Evolutionary conservation across 108 stramenopile genomes (phyloP).

Genomic region (Pseudonitzschia pungens): DNA sequence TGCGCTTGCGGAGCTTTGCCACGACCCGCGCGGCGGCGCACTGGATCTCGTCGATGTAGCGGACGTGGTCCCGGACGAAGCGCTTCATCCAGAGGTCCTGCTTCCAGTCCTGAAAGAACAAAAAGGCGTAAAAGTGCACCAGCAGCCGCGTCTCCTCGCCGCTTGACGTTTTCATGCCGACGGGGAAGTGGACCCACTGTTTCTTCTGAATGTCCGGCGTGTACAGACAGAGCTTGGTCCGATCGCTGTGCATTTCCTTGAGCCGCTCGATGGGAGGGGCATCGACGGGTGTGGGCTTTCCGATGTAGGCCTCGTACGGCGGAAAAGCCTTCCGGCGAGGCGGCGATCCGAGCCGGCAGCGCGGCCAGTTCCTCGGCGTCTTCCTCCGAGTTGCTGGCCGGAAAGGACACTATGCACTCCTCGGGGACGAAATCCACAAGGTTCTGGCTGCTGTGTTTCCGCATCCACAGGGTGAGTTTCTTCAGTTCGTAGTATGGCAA

Average conservation of each 20-base stretch:
- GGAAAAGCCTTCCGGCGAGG: not conserved
- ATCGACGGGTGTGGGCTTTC: constrained; percentile 30
- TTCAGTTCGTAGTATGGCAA: constrained; percentile 11
- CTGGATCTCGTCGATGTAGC: constrained; percentile 78
- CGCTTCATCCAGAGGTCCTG: constrained; percentile 73
- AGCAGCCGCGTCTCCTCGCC: constrained; percentile 46
- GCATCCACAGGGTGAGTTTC: constrained; percentile 38
- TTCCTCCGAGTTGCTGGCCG: not conserved
- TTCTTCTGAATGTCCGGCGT: constrained; percentile 48
- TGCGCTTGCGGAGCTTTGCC: constrained; percentile 49
- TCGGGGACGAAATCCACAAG: constrained; percentile 17
- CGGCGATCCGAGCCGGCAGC: not conserved
- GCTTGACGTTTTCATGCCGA: constrained; percentile 42
- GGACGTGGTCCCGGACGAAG: constrained; percentile 74
- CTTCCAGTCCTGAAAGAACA: constrained; percentile 77
- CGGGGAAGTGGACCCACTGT: constrained; percentile 58
- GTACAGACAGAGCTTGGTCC: constrained; percentile 59
- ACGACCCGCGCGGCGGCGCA: constrained; percentile 84
- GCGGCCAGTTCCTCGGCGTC: constrained; percentile 7
- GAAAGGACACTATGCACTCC: constrained; percentile 21
- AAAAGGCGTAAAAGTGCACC: constrained; percentile 77
- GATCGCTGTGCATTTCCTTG: constrained; percentile 48
- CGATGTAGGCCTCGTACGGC: constrained; percentile 17
- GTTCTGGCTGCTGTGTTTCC: constrained; percentile 13
- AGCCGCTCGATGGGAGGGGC: constrained; percentile 55